Base-by-base conservation (phyloP, 371 early-diverging fungal genomes). In the Mucor indicus region DNA sequence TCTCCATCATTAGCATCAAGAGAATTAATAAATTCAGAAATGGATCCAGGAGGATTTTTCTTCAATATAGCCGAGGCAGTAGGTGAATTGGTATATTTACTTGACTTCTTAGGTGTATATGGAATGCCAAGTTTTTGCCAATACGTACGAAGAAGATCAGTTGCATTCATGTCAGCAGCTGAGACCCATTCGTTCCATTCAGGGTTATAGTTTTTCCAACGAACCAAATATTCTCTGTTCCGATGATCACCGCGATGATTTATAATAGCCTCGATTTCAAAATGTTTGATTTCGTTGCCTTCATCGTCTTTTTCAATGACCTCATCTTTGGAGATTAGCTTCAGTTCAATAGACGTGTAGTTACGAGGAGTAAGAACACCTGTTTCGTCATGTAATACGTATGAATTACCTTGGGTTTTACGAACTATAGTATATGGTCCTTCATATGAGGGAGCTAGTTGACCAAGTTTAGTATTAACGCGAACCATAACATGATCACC, bases 241-340 rank as follows among this genome's bases (percentile, higher is more conserved):
- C 39, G 0, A 35, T 27, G 12, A 35, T 30, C 25, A 13, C 42
- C 29, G 25, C 44, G 2, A 38, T 41, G 24, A 53, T 49, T 30
- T 45, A 54, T 0, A 40, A 20, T 39, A n/a, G 11, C 40, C 23
- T 49, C 39, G 19, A 49, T 15, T 31, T 32, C 38, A 22, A 41
- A 49, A 2, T 22, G 9, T 39, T 39, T 24, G 7, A 23, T 24
- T 12, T 39, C 40, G 6, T 31, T 16, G 11, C 17, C 24, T 31
- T 53, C 54, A 15, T 46, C 49, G 12, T 24, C 16, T 11, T 27
- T 11, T 9, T 47, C 4, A 1, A 53, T 4, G 4, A 38, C 8
- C 37, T 44, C 47, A 42, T 53, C 60, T 12, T 54, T 45, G 13
- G 54, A 54, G 3, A 54, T 38, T 19, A 42, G 13, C 23, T 45